Conservation (phyloP, 495 filamentous ascomycete species). For the Tricharina praecox region DNA sequence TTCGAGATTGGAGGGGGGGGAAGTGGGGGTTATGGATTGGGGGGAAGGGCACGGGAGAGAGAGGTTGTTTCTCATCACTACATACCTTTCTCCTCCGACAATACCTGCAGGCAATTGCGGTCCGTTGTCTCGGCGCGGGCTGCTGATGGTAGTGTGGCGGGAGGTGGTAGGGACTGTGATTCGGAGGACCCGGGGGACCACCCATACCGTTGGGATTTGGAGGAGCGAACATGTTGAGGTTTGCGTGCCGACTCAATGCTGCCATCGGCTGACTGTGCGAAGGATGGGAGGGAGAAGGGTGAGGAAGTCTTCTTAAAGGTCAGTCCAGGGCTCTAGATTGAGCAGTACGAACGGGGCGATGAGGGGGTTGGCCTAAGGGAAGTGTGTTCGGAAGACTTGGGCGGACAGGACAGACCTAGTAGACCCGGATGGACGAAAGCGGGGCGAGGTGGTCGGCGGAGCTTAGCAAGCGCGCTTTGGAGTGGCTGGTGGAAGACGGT, state of each 20-base stretch:
- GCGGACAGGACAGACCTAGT: too few species aligned
- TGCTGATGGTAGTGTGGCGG: slow-evolving; percentile 27
- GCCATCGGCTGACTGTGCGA: slow-evolving; percentile 3
- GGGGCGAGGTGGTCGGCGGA: slow-evolving; percentile 3
- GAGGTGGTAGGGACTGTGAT: neutral
- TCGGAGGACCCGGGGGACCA: neutral
- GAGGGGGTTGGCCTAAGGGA: slow-evolving; percentile 2
- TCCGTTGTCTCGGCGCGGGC: slow-evolving; percentile 58
- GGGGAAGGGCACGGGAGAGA: neutral
- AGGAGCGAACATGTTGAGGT: slow-evolving; percentile 5
- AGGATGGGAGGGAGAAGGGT: slow-evolving; percentile 6
- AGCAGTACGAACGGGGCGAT: neutral
- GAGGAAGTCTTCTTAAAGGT: slow-evolving; percentile 4
- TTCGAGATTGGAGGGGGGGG: too few species aligned
- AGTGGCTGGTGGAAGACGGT: neutral
- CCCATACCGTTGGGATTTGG: slow-evolving; percentile 7
- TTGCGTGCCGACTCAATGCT: slow-evolving; percentile 3
- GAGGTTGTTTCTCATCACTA: neutral
- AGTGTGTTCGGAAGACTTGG: too few species aligned
- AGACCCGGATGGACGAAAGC: too few species aligned
- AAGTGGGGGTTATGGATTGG: too few species aligned
- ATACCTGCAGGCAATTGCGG: slow-evolving; percentile 72
- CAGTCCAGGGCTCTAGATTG: neutral
- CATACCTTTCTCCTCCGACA: slow-evolving; percentile 64
- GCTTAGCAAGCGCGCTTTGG: neutral